Evolutionary conservation across 1,284 basidiomycete genomes (phyloP), one percentile per base, ranked within the genome.

Genomic region (Moesziomyces antarcticus): DNA sequence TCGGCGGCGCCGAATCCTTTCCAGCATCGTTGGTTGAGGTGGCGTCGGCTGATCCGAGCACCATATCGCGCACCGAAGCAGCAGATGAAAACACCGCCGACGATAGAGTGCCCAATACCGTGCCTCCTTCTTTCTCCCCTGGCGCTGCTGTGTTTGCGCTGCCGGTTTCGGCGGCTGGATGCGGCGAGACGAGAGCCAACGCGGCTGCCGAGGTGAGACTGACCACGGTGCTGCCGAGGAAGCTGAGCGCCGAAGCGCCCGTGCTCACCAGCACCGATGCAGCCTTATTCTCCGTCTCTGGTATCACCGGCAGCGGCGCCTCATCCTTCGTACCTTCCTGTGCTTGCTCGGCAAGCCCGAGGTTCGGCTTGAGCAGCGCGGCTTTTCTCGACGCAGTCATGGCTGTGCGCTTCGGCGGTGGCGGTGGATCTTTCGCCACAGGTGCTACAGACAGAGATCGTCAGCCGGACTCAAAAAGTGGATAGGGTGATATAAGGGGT

Each of bases 151-250:
- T 3, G 10, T n/a, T 2, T 16, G 42, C 41, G 25, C 7, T 27
- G 6, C 45, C 46, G 41, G 6, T 14, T 18, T 51, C 40, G 1
- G n/a, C n/a, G 10, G 56, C 50, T 4, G 35, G 16, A 35, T 52
- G 30, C 0, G 40, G 13, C 1, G 64, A 21, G 37, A 22, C 55
- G 37, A 56, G 49, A 4, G 46, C 60, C 10, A 56, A 63, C 0
- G 50, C 48, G 48, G 66, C 66, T 8, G 47, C 52, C 13, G 59
- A 56, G 10, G 52, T 52, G 16, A 69, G 16, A 0, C 45, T 49
- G 27, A 59, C 30, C 5, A 69, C 56, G 1, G 59, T 60, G 18
- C 52, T 63, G 0, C 66, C 66, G 13, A 69, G 52, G 5, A 69
- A n/a, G 14, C 52, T 56, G 20, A 69, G 40, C 20, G 59, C 66